These are phyloP conservation scores for Scheffersomyces parashehatae DNA, from an alignment of 1,139 yeast genomes.

Conservation along the genomic window DNA sequence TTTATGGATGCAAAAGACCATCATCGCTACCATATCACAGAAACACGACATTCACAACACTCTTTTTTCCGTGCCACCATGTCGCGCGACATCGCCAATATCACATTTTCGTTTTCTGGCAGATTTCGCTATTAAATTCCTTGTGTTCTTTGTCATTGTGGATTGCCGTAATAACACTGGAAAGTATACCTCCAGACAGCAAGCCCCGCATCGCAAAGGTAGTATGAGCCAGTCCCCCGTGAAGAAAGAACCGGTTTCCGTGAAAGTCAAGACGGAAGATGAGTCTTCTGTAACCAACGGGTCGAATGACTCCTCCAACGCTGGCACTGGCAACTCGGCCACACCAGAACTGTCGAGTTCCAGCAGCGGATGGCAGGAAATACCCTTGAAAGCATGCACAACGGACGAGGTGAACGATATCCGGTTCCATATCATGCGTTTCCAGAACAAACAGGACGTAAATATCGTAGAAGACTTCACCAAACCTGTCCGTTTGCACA, in stretches of 20 bases:
- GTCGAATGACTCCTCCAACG: constrained; percentile 3
- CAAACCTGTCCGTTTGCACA: constrained; percentile 80
- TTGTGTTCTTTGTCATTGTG: no score
- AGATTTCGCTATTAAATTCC: no score
- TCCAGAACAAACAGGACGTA: constrained; percentile 70
- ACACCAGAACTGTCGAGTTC: constrained; percentile 2
- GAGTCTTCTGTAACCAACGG: constrained; percentile 2
- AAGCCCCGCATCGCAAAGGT: no score
- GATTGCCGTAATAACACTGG: no score
- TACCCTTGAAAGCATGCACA: constrained; percentile 72
- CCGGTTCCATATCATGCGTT: constrained; percentile 79
- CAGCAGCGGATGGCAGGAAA: constrained; percentile 54
- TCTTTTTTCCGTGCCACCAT: no score
- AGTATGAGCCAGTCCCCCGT: constrained; percentile 26
- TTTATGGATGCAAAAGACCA: no score
- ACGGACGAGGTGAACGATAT: constrained; percentile 71
- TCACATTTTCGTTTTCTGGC: no score
- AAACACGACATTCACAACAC: no score
- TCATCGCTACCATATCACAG: no score
- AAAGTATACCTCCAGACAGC: no score
- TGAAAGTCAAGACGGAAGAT: constrained; percentile 25
- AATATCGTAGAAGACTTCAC: constrained; percentile 73
- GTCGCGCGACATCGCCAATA: no score
- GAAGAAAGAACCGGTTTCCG: constrained; percentile 22
- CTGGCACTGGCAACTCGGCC: constrained; percentile 1